phyloP scores from a whole-genome alignment of 1,139 yeast genomes.

The Suhomyces yuchorum region DNA sequence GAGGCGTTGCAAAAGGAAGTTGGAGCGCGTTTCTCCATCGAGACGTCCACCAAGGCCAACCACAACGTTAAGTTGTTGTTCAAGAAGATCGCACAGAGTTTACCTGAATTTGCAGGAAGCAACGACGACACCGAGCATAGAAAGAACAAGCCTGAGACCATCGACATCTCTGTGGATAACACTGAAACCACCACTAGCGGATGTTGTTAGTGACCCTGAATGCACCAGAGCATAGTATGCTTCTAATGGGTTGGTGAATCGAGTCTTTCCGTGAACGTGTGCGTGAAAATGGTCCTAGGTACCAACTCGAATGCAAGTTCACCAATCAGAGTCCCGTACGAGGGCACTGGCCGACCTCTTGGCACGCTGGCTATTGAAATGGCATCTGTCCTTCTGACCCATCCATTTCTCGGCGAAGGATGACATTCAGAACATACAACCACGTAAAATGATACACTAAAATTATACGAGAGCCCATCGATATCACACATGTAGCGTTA shows the following conservation, averaged over 20 bases:
- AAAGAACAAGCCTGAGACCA: conserved; percentile 43
- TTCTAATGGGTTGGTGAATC: background rate
- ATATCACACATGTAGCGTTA: too few relatives aligned
- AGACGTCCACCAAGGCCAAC: conserved; percentile 94
- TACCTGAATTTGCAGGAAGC: conserved; percentile 65
- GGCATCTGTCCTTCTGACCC: too few relatives aligned
- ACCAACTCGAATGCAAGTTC: too few relatives aligned
- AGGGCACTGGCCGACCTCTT: too few relatives aligned
- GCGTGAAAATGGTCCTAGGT: too few relatives aligned
- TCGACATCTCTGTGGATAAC: conserved; percentile 44
- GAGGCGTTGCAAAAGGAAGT: conserved; percentile 54
- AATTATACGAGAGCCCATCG: background rate
- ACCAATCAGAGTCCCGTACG: too few relatives aligned
- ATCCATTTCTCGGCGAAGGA: too few relatives aligned
- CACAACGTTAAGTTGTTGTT: conserved; percentile 88
- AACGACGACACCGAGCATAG: conserved; percentile 27
- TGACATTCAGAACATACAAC: background rate
- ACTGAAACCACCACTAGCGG: conserved; percentile 14
- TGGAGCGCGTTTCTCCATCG: conserved; percentile 83
- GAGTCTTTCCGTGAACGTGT: too few relatives aligned
- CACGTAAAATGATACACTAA: background rate
- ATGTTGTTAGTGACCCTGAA: conserved; percentile 18
- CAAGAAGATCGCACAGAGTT: conserved; percentile 84
- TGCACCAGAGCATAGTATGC: background rate
- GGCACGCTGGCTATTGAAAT: too few relatives aligned